A percentile compares a stretch with the other conserved stretches of the same genome.
phyloP scores from a whole-genome alignment of 208 protist species.

The Trypanosoma conorhini region DNA sequence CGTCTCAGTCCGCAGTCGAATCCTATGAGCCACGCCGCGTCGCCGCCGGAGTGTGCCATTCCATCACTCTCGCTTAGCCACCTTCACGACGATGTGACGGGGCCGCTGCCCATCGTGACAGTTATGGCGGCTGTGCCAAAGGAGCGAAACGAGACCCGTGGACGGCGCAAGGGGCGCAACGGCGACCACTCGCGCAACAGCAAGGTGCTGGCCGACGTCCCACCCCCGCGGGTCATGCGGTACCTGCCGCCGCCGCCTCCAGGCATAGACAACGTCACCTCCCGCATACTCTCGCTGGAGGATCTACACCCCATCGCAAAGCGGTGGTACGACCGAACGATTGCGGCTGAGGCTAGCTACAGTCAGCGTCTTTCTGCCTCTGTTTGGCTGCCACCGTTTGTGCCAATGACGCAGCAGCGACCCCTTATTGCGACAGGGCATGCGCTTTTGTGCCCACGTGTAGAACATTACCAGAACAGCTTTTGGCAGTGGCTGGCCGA shows the following conservation, averaged over 20 bases:
- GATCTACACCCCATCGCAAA: constrained; percentile 12
- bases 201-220: constrained; percentile 13
- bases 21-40: neutral
- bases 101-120: constrained; percentile 3
- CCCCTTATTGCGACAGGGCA: neutral
- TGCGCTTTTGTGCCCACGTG: constrained; percentile 16
- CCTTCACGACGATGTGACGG: constrained; percentile 12
- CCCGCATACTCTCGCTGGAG: neutral
- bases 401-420: neutral
- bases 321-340: constrained; percentile 55
- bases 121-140: constrained; percentile 21
- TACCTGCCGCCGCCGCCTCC: constrained; percentile 39
- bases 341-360: constrained; percentile 46
- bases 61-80: neutral
- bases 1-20: constrained; percentile 14
- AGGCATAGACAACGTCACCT: constrained; percentile 6
- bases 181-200: constrained; percentile 12
- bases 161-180: constrained; percentile 16
- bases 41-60: neutral
- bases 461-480: constrained; percentile 11
- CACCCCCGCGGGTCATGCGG: constrained; percentile 25
- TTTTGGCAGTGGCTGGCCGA: constrained; percentile 22
- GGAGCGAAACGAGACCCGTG: constrained; percentile 10
- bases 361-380: constrained; percentile 2
- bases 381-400: constrained; percentile 10